Base-by-base conservation (phyloP, 768 basidiomycete species). In the Pisolithus tinctorius region DNA sequence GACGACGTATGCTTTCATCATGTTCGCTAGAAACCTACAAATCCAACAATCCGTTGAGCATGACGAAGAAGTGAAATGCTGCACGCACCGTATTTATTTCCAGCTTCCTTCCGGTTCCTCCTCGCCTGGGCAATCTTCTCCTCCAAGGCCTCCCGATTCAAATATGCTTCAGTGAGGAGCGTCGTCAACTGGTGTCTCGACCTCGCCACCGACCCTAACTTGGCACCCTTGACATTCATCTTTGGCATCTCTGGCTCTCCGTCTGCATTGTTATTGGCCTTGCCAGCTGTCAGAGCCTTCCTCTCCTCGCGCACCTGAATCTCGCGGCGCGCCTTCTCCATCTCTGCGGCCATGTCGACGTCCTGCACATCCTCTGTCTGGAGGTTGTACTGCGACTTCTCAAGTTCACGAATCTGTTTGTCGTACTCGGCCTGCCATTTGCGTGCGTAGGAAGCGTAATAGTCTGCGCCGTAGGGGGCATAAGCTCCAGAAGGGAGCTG, bases 181-280 rank as follows among this genome's bases (percentile, higher is more conserved):
- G 89, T 87, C 5, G 88, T 80, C 45, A 93, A 66, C 58, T 93
- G 91, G 68, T 88, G 86, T 52, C 88, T 72, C 27, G 83, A 80
- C 4, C 81, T 74, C 2, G 91, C 91, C 49, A 83, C 75, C 14
- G 81, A 74, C 52, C 83, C 82, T 43, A 81, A 62, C 59, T 89
- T 89, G 54, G 86, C 82, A 25, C 86, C 84, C 80, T 88, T 55
- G 45, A 94, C 79, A 58, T 88, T 94, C 86, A 91, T 93, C 68
- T 71, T 86, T 13, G 91, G 93, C 58, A 78, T 77, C 27, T 65
- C 77, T 1, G 66, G 63, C 27, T 69, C 71, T 30, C 81, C 81
- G 27, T 74, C 78, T 13, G 59, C 59, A 30, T 52, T 40, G 51
- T 48, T 20, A 23, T 73, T 75, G 14, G 62, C 71, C 16, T 77